Evolutionary conservation across 2,329 filamentous ascomycete species (phyloP), one percentile per base, ranked within the genome.

Genomic region (Apiospora malaysiana): DNA sequence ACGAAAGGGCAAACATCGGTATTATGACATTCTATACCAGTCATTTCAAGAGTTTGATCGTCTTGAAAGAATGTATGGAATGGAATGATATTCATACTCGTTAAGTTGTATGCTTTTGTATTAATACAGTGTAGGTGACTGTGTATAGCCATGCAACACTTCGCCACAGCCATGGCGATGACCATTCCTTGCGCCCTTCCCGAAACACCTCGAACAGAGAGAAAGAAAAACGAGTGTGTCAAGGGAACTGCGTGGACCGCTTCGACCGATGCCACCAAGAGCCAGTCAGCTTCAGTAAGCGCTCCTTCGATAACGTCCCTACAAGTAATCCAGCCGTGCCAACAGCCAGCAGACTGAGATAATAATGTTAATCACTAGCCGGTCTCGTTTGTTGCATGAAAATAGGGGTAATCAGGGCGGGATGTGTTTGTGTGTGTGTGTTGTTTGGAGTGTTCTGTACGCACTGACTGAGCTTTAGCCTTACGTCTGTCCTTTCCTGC

Each of bases 401-500:
- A 23, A 7, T 12, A 43, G n/a, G 21, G 32, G 23, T 21, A 69
- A 32, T 27, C 10, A 56, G 37, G 25, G 16, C 10, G 27, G 32
- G 40, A n/a, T 40, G 12, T 47, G 14, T 40, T 18, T 25, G 63
- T 14, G 37, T 45, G 42, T 45, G 2, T 45, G 42, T 45, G 6
- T 7, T 66, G 9, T 46, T 47, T n/a, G 4, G 5, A 1, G 7
- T 18, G 18, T 47, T 47, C 23, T 32, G 18, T 37, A 21, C 51
- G 27, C 51, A 59, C 27, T n/a, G 27, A 59, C 27, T n/a, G 27
- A 27, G 16, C 16, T 59, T 37, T 25, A 23, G 59, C 42, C 78
- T 81, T 79, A 82, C 77, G 76, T 75, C 72, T 76, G 74, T 66
- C 76, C 76, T 71, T 74, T 43, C 65, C 9, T 79, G 66, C 76